A percentile compares a stretch with the other conserved stretches of the same genome.
Evolutionary conservation across 257 asterid species (phyloP).

Genomic region (Salvia miltiorrhiza): DNA sequence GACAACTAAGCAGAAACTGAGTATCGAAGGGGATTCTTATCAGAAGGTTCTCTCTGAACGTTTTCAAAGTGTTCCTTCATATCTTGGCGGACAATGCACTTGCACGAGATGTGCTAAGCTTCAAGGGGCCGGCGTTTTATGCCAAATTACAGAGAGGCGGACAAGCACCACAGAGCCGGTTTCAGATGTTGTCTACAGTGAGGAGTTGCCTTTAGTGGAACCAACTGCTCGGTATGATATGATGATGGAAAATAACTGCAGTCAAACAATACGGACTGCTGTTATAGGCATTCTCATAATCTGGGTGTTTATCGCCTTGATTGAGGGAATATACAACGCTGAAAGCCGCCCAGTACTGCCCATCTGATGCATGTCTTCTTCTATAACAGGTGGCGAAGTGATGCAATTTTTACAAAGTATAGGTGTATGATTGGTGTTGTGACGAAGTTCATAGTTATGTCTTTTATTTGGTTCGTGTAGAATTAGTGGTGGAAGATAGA

Average conservation of each 20-base stretch:
- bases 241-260: conserved; percentile 27
- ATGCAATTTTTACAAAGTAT: neutral
- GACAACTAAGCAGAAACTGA: conserved; percentile 71
- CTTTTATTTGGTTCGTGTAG: neutral
- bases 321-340: conserved; percentile 58
- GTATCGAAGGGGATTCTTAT: conserved; percentile 67
- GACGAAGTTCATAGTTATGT: neutral
- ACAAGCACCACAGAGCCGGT: conserved; percentile 20
- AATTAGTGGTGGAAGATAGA: neutral
- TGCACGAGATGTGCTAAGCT: conserved; percentile 60
- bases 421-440: neutral
- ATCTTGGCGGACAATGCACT: conserved; percentile 78
- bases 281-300: conserved; percentile 65
- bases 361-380: conserved; percentile 8
- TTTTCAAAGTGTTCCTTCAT: conserved; percentile 60
- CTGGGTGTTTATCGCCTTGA: conserved; percentile 56
- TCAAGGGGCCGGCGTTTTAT: conserved; percentile 13
- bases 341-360: conserved; percentile 46
- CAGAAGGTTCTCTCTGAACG: conserved; percentile 49
- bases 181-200: conserved; percentile 24
- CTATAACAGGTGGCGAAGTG: neutral
- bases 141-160: conserved; percentile 15
- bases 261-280: conserved; percentile 47
- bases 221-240: conserved; percentile 30
- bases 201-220: conserved; percentile 30